Conservation (phyloP, 1,284 basidiomycete species). For the Sporisorium exsertum region DNA sequence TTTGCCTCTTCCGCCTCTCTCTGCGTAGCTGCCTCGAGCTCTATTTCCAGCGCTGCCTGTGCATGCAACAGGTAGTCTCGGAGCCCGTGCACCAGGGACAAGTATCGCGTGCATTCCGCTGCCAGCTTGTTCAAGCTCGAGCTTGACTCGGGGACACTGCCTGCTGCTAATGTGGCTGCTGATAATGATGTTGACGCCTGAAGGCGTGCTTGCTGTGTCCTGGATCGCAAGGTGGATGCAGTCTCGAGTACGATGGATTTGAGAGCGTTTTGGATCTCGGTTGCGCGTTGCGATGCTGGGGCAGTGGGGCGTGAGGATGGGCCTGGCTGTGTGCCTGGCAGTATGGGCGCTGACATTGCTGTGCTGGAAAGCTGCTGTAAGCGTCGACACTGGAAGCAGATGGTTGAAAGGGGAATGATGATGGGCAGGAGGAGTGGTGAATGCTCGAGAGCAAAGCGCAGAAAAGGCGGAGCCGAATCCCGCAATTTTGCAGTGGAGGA, state of each 20-base stretch:
- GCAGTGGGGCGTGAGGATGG: conserved; percentile 9
- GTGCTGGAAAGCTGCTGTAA: background rate
- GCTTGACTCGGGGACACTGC: conserved; percentile 13
- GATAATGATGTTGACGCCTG: conserved; percentile 13
- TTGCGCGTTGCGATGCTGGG: conserved; percentile 25
- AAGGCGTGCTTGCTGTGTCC: conserved; percentile 36
- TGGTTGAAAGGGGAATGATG: background rate
- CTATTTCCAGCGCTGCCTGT: conserved; percentile 45
- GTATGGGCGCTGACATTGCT: conserved; percentile 23
- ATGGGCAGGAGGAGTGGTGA: background rate
- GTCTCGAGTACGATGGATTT: conserved; percentile 47
- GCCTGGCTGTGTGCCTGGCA: conserved; percentile 16
- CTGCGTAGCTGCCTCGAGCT: conserved; percentile 44
- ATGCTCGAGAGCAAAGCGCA: background rate
- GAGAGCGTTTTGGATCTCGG: conserved; percentile 42
- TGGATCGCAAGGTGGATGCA: conserved; percentile 41
- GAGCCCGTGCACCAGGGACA: conserved; percentile 39
- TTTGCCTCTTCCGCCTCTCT: conserved; percentile 41
- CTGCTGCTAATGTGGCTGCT: conserved; percentile 9
- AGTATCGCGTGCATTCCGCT: conserved; percentile 39
- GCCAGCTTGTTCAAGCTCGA: conserved; percentile 36
- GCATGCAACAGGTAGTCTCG: conserved; percentile 47
- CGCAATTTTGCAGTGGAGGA: conserved; percentile 33
- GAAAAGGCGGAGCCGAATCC: conserved; percentile 22
- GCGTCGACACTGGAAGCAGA: background rate